These are phyloP conservation scores for Irpex rosettiformis DNA, from an alignment of 1,284 basidiomycete species.

Conservation along the genomic window DNA sequence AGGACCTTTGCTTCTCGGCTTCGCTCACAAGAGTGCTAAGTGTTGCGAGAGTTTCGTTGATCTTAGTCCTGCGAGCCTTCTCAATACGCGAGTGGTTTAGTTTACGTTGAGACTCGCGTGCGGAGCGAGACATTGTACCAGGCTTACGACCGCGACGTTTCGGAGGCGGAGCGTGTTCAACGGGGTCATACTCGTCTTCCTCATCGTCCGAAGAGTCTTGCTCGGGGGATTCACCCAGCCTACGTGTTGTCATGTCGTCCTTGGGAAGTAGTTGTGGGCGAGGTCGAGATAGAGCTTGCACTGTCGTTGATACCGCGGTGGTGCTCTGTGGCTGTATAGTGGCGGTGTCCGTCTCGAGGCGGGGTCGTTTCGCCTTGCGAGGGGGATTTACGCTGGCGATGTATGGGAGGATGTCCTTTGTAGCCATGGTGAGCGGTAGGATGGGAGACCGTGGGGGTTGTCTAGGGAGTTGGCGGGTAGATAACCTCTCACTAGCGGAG, in stretches of 20 bases:
- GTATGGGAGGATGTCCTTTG: conserved; percentile 31
- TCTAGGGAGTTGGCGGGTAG: neutral
- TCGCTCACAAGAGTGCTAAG: conserved; percentile 59
- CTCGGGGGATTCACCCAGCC: conserved; percentile 14
- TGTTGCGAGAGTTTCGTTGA: conserved; percentile 73
- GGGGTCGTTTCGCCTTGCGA: conserved; percentile 49
- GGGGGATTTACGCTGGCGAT: conserved; percentile 54
- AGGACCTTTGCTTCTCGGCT: conserved; percentile 26
- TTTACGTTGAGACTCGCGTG: conserved; percentile 73
- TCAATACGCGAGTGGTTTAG: conserved; percentile 83
- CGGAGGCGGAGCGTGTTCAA: conserved; percentile 22
- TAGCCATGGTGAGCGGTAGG: conserved; percentile 16
- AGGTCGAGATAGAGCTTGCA: too few species aligned
- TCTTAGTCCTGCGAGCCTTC: conserved; percentile 78
- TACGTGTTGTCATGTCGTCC: conserved; percentile 15
- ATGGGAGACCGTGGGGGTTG: conserved; percentile 5
- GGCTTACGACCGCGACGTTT: conserved; percentile 69
- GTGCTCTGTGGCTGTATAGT: neutral
- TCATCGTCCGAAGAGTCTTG: conserved; percentile 24
- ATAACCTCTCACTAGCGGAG: neutral
- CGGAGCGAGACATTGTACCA: conserved; percentile 61
- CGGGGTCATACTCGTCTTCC: conserved; percentile 32
- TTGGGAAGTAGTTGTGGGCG: conserved; percentile 26
- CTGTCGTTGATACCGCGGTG: conserved; percentile 14
- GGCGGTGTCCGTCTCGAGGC: conserved; percentile 8